Evolutionary conservation across 768 basidiomycete species (phyloP).

Genomic region (Collybiopsis confluens): DNA sequence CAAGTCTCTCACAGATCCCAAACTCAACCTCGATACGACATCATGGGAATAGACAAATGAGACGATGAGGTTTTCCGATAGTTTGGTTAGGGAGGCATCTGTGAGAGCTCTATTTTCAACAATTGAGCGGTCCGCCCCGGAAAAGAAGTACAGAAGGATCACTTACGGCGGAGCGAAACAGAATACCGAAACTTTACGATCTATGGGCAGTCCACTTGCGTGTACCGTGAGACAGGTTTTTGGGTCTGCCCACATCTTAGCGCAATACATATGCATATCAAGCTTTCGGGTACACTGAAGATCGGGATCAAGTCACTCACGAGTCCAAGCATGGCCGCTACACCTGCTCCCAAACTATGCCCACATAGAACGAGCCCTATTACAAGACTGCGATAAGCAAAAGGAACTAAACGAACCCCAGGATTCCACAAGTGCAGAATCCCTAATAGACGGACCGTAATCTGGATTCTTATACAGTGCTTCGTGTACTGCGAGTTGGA

Average conservation of each 20-base stretch:
- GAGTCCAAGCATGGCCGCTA: conserved; percentile 70
- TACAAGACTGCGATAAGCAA: background rate
- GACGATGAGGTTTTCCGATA: conserved; percentile 60
- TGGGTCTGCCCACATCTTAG: conserved; percentile 83
- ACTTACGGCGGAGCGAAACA: conserved; percentile 79
- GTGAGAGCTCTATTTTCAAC: conserved; percentile 47
- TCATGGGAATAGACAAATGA: conserved; percentile 85
- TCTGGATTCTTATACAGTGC: conserved; percentile 65
- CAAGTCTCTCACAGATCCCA: conserved; percentile 75
- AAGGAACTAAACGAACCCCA: background rate
- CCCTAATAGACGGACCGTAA: conserved; percentile 64
- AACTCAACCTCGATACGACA: conserved; percentile 70
- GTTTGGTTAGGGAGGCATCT: conserved; percentile 54
- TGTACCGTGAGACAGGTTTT: conserved; percentile 65
- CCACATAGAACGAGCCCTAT: conserved; percentile 74
- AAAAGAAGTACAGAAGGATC: too few relatives aligned
- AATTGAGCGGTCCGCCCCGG: too few relatives aligned
- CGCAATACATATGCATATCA: background rate
- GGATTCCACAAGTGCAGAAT: conserved; percentile 10
- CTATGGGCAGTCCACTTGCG: conserved; percentile 66
- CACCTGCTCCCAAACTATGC: conserved; percentile 82
- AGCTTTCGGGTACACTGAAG: conserved; percentile 5
- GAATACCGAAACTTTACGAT: conserved; percentile 66
- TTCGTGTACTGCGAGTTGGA: conserved; percentile 68
- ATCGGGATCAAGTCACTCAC: conserved; percentile 36